Evolutionary conservation across 176 grass and related monocot species (phyloP), one percentile per base, ranked within the genome.

Genomic region (Hordeum marinum): DNA sequence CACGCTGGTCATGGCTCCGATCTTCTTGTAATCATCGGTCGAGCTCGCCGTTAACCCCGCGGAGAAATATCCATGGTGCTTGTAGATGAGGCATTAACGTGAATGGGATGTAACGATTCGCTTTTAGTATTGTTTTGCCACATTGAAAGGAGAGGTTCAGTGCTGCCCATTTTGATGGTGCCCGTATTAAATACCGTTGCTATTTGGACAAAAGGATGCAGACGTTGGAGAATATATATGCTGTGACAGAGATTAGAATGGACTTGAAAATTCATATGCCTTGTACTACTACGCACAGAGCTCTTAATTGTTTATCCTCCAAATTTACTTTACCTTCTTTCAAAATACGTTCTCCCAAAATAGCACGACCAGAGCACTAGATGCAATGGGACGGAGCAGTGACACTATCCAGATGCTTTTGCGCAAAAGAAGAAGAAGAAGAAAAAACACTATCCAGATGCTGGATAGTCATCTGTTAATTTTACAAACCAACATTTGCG

Each of bases 1-100:
- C 72, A 99, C 96, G 29, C 59, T 99, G 78, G 96, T 99, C 68
- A 96, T 96, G 96, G 96, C 93, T 29, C 96, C 96, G 3, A 89
- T 99, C 76, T 96, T 99, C 77, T 99, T 99, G 84, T 99, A 84
- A 80, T 27, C 60, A 39, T 27, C 36, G 48, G 63, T 62, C 50
- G 58, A 35, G 63, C 80, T 61, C 61, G 77, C 41, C 3, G 24
- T 85, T 85, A 77, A 89, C 83, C 88, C 15, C 32, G 63, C 31
- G 31, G 78, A 69, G 71, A 41, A 60, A n/a, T 68, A 67, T 68
- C 42, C 13, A 74, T 74, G 68, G 11, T 52, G 54, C 50, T 37
- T 82, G 78, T 85, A 85, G 82, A 77, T 85, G 82, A 89, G 50
- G 27, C 41, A 21, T 69, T 89, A 25, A 82, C 88, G 9, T 82